Conservation (phyloP, 2,329 filamentous ascomycete genomes). For the Diaporthe citrichinensis region DNA sequence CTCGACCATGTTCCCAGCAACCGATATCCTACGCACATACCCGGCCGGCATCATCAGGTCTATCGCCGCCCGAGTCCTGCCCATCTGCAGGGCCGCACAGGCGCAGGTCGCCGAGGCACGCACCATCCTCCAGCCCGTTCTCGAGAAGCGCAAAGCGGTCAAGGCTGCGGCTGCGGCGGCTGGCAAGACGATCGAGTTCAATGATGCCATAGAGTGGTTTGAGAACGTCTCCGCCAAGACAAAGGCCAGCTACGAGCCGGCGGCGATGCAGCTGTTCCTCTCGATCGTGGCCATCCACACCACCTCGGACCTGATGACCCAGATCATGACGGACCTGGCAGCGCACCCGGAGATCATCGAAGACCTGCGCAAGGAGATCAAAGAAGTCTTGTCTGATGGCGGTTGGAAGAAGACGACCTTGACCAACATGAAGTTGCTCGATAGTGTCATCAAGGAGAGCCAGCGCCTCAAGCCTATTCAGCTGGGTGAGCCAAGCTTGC, state of each 20-base stretch:
- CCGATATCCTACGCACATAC: neutral
- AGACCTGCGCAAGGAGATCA: slow-evolving; percentile 59
- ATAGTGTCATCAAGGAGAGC: slow-evolving; percentile 58
- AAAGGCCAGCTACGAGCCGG: slow-evolving; percentile 50
- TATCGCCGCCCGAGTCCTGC: slow-evolving; percentile 53
- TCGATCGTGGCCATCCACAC: slow-evolving; percentile 59
- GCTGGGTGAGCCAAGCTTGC: neutral
- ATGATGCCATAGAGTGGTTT: slow-evolving; percentile 54
- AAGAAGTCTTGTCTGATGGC: slow-evolving; percentile 44
- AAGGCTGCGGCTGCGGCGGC: slow-evolving; percentile 46
- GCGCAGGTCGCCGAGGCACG: slow-evolving; percentile 58
- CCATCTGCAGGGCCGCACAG: slow-evolving; percentile 55
- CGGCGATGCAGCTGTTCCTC: slow-evolving; percentile 53
- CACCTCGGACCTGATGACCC: slow-evolving; percentile 53
- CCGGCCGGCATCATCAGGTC: slow-evolving; percentile 45
- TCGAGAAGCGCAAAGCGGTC: slow-evolving; percentile 53
- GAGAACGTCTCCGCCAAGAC: slow-evolving; percentile 50
- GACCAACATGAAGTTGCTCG: slow-evolving; percentile 56
- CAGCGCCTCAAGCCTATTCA: slow-evolving; percentile 46
- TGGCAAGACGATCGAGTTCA: slow-evolving; percentile 16
- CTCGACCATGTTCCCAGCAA: slow-evolving; percentile 46
- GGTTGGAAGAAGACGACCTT: slow-evolving; percentile 54
- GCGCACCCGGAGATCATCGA: slow-evolving; percentile 56
- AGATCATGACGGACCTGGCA: slow-evolving; percentile 57
- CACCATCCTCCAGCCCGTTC: slow-evolving; percentile 56